Conservation (phyloP, 1,284 basidiomycete species). For the Apiotrichum porosum region DNA sequence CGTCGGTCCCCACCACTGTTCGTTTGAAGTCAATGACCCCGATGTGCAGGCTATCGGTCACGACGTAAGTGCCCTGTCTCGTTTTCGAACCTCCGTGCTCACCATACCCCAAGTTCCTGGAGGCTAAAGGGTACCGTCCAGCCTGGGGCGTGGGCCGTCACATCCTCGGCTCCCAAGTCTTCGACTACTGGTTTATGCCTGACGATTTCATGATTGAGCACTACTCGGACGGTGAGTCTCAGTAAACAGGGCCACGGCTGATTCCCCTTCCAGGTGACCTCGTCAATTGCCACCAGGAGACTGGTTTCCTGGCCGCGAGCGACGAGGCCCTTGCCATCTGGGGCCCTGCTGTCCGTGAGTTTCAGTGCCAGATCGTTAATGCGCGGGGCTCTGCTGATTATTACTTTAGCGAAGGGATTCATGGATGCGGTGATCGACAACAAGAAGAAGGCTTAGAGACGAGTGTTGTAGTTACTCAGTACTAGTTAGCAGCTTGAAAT, state of each 20-base stretch:
- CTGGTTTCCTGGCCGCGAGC: neutral
- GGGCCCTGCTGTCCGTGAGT: slow-evolving; percentile 16
- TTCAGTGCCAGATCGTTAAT: neutral
- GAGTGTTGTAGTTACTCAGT: too few relatives aligned
- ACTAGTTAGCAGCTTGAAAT: too few relatives aligned
- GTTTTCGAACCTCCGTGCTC: neutral
- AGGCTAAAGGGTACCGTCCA: slow-evolving; percentile 19
- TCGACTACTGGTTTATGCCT: slow-evolving; percentile 26
- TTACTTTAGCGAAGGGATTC: slow-evolving; percentile 4
- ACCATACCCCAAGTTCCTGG: too few relatives aligned
- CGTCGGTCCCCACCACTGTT: slow-evolving; percentile 20
- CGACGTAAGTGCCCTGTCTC: slow-evolving; percentile 3
- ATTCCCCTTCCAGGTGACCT: too few relatives aligned
- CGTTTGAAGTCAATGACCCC: slow-evolving; percentile 22
- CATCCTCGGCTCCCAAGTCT: slow-evolving; percentile 27
- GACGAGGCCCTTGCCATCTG: slow-evolving; percentile 12
- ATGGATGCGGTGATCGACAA: neutral
- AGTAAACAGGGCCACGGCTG: too few relatives aligned
- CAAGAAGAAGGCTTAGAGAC: too few relatives aligned
- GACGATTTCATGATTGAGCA: slow-evolving; percentile 27
- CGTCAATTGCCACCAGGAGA: slow-evolving; percentile 18
- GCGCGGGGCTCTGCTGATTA: neutral
- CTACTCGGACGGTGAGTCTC: slow-evolving; percentile 24
- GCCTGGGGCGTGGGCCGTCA: slow-evolving; percentile 26
- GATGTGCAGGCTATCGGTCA: slow-evolving; percentile 22